A percentile compares a stretch with the other conserved stretches of the same genome.
Evolutionary conservation across 2,329 filamentous ascomycete genomes (phyloP).

Genomic region (Zasmidium cellare): DNA sequence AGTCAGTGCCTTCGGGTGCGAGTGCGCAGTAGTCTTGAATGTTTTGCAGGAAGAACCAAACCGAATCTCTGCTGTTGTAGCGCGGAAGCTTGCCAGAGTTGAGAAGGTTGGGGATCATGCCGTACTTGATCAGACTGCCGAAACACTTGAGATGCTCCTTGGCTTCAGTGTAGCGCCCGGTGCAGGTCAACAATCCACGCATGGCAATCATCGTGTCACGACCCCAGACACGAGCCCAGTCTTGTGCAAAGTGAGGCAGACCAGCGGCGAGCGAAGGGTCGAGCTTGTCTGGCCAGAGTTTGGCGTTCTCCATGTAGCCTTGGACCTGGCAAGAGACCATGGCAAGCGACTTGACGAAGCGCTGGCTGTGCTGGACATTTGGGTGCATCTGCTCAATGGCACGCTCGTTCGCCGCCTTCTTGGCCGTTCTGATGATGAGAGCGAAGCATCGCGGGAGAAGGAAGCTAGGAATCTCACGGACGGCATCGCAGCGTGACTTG

Average conservation of each 20-base stretch:
- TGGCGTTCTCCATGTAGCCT: slow-evolving; percentile 85
- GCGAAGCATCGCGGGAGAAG: slow-evolving; percentile 91
- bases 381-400: slow-evolving; percentile 76
- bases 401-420: slow-evolving; percentile 77
- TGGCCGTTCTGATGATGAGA: slow-evolving; percentile 81
- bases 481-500: slow-evolving; percentile 78
- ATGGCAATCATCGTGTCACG: slow-evolving; percentile 96
- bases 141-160: slow-evolving; percentile 94
- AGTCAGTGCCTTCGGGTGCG: slow-evolving; percentile 70
- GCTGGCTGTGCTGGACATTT: slow-evolving; percentile 77
- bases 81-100: slow-evolving; percentile 81
- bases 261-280: slow-evolving; percentile 90
- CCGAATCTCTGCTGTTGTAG: slow-evolving; percentile 93
- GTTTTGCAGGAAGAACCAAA: slow-evolving; percentile 97
- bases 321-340: slow-evolving; percentile 92
- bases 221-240: slow-evolving; percentile 97
- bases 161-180: slow-evolving; percentile 82
- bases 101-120: slow-evolving; percentile 95
- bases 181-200: slow-evolving; percentile 86
- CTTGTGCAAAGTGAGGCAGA: slow-evolving; percentile 86
- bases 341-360: slow-evolving; percentile 82
- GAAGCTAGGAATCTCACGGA: slow-evolving; percentile 83
- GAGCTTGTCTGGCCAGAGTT: slow-evolving; percentile 79
- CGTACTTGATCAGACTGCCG: slow-evolving; percentile 93
- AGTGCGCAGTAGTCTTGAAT: slow-evolving; percentile 90